Evolutionary conservation across 2,329 filamentous ascomycete genomes (phyloP).

Genomic region (Aspergillus hortae): DNA sequence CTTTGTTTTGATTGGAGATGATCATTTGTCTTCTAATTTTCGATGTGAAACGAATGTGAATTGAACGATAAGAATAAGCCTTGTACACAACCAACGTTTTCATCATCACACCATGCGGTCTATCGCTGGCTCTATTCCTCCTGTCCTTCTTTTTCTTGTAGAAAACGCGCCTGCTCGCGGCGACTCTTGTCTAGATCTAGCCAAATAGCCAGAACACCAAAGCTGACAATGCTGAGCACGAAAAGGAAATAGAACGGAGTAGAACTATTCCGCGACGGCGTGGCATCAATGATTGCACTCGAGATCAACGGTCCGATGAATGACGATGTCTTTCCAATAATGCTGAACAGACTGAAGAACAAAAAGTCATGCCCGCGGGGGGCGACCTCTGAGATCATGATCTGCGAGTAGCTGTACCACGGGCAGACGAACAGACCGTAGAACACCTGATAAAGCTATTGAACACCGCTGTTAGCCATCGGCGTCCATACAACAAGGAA

Average conservation of each 20-base stretch:
- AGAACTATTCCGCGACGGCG: constrained; percentile 52
- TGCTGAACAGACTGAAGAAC: constrained; percentile 67
- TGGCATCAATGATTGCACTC: constrained; percentile 64
- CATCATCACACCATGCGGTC: no score
- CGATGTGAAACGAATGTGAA: neutral
- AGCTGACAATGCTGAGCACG: constrained; percentile 55
- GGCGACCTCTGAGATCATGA: constrained; percentile 68
- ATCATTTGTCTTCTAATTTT: neutral
- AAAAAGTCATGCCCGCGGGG: constrained; percentile 66
- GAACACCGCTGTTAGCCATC: neutral
- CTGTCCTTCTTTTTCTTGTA: constrained; percentile 22
- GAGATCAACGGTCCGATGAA: constrained; percentile 69
- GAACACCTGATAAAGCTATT: constrained; percentile 47
- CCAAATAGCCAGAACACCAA: constrained; percentile 51
- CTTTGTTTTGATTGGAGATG: neutral
- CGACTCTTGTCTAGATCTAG: constrained; percentile 61
- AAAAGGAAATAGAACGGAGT: constrained; percentile 66
- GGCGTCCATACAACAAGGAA: neutral
- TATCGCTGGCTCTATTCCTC: neutral
- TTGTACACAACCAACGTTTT: no score
- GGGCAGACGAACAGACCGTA: constrained; percentile 66
- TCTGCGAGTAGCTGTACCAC: constrained; percentile 69
- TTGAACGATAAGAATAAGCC: neutral
- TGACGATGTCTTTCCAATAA: constrained; percentile 64
- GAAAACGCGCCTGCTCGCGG: constrained; percentile 56